Base-by-base conservation (phyloP, 352 stramenopile genomes). In the Phytophthora sojae region DNA sequence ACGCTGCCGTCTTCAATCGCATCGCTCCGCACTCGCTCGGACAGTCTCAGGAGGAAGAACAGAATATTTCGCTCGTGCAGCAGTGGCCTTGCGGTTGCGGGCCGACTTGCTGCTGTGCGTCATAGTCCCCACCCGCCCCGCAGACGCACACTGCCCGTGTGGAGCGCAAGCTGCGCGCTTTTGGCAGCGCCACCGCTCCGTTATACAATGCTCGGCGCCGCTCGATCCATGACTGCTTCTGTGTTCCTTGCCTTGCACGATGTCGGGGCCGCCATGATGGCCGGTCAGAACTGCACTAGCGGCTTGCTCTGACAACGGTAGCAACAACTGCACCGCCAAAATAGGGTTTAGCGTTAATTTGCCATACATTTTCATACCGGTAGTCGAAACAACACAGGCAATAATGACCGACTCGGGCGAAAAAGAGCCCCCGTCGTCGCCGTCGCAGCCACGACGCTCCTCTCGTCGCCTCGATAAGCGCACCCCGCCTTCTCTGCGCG, bases 401-500 rank as follows among this genome's bases (percentile, higher is more conserved):
- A 45, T 17, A 65, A 71, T 75, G 57, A 11, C 50, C 35, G 35
- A 42, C 35, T 17, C 35, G 35, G 11, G 4, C 4, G 57, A 59
- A 47, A 54, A 59, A 3, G 35, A 9, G 35, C 11, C 35, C 15
- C 14, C 35, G 35, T 12, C 15, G 50, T 4, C 21, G 45, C n/a
- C 45, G 21, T 32, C 49, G 17, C 35, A 21, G 25, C 5, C 50
- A 32, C 58, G 47, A 7, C 51, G 39, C 25, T 45, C 57, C 17
- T 60, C 14, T 57, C 54, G 67, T 25, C 64, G 44, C 3, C 69
- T 91, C 5, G 74, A 91, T 57, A 56, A 69, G 59, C 76, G 69
- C 42, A 73, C 77, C 17, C 83, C 88, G 9, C 61, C 72, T 64
- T 58, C 76, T 54, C 75, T 93, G 7, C 75, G 73, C 26, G 29